A percentile compares a stretch with the other conserved stretches of the same genome.
Evolutionary conservation across 257 asterid species (phyloP).

Genomic region (Nicotiana obtusifolia): DNA sequence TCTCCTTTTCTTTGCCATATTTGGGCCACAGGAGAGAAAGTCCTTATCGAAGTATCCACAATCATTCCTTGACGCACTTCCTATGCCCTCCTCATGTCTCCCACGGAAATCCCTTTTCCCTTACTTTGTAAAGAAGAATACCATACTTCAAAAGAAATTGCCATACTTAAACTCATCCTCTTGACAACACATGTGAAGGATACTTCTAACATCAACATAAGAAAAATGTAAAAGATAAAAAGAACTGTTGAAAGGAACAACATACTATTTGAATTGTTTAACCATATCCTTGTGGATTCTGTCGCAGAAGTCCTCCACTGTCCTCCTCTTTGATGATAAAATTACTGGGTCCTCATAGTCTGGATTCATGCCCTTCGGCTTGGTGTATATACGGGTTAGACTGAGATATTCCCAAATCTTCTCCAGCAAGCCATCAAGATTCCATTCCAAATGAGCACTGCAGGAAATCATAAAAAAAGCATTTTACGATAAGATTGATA

Average conservation of each 20-base stretch:
- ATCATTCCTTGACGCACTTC: not conserved
- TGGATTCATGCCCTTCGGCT: constrained; percentile 99
- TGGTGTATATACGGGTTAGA: constrained; percentile 94
- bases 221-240: not conserved
- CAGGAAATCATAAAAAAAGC: constrained; percentile 7
- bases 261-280: constrained; percentile 91
- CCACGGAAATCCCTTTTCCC: not conserved
- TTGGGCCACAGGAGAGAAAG: not conserved
- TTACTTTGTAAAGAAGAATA: not conserved
- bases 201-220: not conserved
- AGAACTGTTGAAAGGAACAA: not conserved
- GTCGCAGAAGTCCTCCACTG: constrained; percentile 82
- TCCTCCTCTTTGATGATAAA: constrained; percentile 78
- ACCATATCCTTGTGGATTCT: constrained; percentile 97
- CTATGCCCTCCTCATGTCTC: not conserved
- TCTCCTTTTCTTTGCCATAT: not conserved
- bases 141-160: not conserved
- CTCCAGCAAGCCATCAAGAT: constrained; percentile 95
- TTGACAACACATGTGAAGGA: not conserved
- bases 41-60: not conserved
- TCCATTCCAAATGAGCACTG: constrained; percentile 99
- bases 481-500: not conserved
- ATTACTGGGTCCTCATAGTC: constrained; percentile 98
- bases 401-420: constrained; percentile 89
- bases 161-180: not conserved